phyloP scores from a whole-genome alignment of 2,329 filamentous ascomycete genomes.

The Ramularia endophylla region DNA sequence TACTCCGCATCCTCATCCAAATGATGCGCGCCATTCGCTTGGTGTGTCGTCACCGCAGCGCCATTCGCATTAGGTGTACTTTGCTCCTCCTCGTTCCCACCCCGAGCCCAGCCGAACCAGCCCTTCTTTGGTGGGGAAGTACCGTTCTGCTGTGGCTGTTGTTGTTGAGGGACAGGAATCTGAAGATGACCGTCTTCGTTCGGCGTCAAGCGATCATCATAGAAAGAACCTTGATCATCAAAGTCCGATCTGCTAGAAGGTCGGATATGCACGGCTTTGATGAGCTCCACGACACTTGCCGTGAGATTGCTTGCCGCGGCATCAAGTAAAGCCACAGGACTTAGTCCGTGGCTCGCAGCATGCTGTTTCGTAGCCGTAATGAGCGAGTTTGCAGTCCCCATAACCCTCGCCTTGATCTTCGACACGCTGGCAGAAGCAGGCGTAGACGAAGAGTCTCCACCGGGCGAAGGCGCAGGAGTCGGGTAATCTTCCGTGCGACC shows the following conservation, averaged over 20 bases:
- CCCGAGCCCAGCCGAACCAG: constrained; percentile 22
- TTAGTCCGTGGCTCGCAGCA: constrained; percentile 72
- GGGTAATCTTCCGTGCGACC: constrained; percentile 34
- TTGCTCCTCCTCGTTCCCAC: constrained; percentile 13
- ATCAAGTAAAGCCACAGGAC: constrained; percentile 87
- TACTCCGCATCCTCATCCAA: constrained; percentile 6
- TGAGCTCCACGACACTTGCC: constrained; percentile 75
- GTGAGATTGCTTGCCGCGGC: constrained; percentile 89
- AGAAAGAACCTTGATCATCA: constrained; percentile 20
- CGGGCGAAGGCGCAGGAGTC: constrained; percentile 26
- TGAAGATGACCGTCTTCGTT: constrained; percentile 7
- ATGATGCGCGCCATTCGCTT: background rate
- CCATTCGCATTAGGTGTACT: background rate
- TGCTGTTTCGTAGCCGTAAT: constrained; percentile 96
- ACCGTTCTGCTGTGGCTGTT: background rate
- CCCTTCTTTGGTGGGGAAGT: constrained; percentile 9
- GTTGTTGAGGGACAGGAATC: constrained; percentile 10
- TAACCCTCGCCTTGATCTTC: constrained; percentile 68
- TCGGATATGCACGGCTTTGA: constrained; percentile 77
- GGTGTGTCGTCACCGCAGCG: background rate
- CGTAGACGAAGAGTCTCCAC: constrained; percentile 3
- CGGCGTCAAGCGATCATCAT: constrained; percentile 16
- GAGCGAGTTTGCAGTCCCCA: constrained; percentile 89
- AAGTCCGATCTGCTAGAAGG: constrained; percentile 21
- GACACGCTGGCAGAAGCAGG: constrained; percentile 38